Base-by-base conservation (phyloP, 2,329 filamentous ascomycete species). In the Stemphylium lycopersici region DNA sequence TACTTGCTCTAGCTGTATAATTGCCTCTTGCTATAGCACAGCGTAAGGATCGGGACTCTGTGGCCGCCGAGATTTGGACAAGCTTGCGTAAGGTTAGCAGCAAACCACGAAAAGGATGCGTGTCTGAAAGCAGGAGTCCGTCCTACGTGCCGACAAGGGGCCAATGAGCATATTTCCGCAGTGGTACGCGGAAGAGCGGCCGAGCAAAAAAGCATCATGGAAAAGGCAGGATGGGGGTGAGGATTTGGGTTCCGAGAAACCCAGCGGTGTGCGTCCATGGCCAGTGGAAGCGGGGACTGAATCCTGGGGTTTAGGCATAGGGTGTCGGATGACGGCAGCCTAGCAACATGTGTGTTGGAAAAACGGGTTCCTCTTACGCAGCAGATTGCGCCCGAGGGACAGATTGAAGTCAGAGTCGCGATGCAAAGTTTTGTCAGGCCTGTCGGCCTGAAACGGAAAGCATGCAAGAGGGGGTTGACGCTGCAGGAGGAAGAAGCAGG, bases 161-260 rank as follows among this genome's bases (percentile, higher is more conserved):
- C 46, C 36, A 50, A 54, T 50, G 24, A 33, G 32, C 11, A 34
- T 43, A 38, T 44, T 15, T 38, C 20, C 51, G 40, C 46, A 39
- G 36, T 40, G 39, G 39, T 20, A 50, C 13, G 32, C 44, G 32
- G 44, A 53, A 48, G 50, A 13, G 16, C 46, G 46, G 46, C 36
- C 31, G 46, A 44, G 46, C 18, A 31, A 53, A 54, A 52, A 50
- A 54, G 46, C 52, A 54, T 24, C 20, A 36, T 33, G 15, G 18
- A 38, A 32, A 16, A 45, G 29, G 16, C 16, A 24, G 16, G n/a
- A 39, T 24, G 34, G 6, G 24, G 13, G 38, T 49, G 56, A 61
- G 47, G 59, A 51, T 56, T 50, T 55, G 58, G 37, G 53, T 66
- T 67, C 67, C 67, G 67, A 69, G 55, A 68, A 65, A 58, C 63